phyloP scores from a whole-genome alignment of 805 yeast species.

The Saccharomycopsis synnaedendra region DNA sequence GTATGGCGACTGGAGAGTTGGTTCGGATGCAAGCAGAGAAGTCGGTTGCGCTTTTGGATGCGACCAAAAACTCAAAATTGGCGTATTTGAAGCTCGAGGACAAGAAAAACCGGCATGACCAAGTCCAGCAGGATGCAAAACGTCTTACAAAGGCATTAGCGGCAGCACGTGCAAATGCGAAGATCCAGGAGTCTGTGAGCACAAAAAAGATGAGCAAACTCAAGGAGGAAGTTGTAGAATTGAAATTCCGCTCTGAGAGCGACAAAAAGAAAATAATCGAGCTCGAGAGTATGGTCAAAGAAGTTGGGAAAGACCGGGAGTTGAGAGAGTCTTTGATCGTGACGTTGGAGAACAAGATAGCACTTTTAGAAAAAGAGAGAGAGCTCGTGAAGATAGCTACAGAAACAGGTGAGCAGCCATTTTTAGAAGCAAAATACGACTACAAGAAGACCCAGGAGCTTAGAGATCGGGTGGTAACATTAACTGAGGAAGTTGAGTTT shows the following conservation, averaged over 20 bases:
- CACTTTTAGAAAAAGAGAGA: too few species aligned
- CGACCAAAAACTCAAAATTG: conserved; percentile 5
- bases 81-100: conserved; percentile 10
- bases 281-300: not conserved
- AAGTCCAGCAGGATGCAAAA: not conserved
- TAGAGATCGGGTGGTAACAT: not conserved
- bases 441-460: not conserved
- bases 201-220: conserved; percentile 5
- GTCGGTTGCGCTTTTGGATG: conserved; percentile 3
- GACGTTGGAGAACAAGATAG: not conserved
- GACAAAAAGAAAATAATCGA: not conserved
- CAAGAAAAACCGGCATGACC: conserved; percentile 1
- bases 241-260: not conserved
- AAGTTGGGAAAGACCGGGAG: not conserved
- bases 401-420: not conserved
- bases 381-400: not conserved
- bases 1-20: conserved; percentile 10
- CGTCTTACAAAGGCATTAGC: not conserved
- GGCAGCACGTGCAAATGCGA: not conserved
- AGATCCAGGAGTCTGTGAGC: conserved; percentile 5
- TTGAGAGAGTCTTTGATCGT: not conserved
- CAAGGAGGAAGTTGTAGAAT: conserved; percentile 16
- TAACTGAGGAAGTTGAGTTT: conserved; percentile 1
- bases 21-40: conserved; percentile 1
- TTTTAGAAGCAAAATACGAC: not conserved